Conservation (phyloP, 306 rosid genomes). For the Astragalus glycyphyllos region DNA sequence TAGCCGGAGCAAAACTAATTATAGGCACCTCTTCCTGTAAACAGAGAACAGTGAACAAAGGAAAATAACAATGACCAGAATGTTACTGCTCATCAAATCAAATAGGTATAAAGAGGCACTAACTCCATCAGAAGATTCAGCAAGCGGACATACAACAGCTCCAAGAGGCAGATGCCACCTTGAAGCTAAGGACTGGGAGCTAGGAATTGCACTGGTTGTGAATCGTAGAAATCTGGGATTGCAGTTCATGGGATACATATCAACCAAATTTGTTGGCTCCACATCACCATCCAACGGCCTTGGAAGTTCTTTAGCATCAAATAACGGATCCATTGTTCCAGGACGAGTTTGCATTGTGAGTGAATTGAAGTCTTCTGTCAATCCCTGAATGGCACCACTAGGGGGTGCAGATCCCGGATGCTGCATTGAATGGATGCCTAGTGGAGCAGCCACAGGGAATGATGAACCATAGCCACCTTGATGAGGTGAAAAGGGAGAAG, state of each 20-base stretch:
- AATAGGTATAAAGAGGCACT: slow-evolving; percentile 48
- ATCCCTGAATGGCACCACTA: slow-evolving; percentile 69
- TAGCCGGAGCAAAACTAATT: slow-evolving; percentile 75
- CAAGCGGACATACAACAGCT: slow-evolving; percentile 98
- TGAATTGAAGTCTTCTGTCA: slow-evolving; percentile 86
- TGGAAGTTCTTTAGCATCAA: slow-evolving; percentile 80
- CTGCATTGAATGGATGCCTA: slow-evolving; percentile 69
- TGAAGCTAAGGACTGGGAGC: slow-evolving; percentile 92
- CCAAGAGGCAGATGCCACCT: slow-evolving; percentile 99
- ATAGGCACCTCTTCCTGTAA: slow-evolving; percentile 92
- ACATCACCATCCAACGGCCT: slow-evolving; percentile 91
- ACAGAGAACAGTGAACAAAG: slow-evolving; percentile 37
- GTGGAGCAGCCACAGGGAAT: slow-evolving; percentile 62
- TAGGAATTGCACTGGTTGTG: slow-evolving; percentile 86
- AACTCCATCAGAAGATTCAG: slow-evolving; percentile 91
- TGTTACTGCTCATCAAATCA: slow-evolving; percentile 35
- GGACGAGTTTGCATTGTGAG: slow-evolving; percentile 85
- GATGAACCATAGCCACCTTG: slow-evolving; percentile 73
- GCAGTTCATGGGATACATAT: slow-evolving; percentile 77
- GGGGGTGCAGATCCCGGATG: slow-evolving; percentile 69
- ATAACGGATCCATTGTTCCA: slow-evolving; percentile 78
- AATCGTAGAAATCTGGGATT: slow-evolving; percentile 76
- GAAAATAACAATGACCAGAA: slow-evolving; percentile 26
- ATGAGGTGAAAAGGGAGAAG: slow-evolving; percentile 61
- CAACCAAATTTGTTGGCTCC: slow-evolving; percentile 66